phyloP scores from a whole-genome alignment of 495 filamentous ascomycete species.

The Mycothermus thermophilus region DNA sequence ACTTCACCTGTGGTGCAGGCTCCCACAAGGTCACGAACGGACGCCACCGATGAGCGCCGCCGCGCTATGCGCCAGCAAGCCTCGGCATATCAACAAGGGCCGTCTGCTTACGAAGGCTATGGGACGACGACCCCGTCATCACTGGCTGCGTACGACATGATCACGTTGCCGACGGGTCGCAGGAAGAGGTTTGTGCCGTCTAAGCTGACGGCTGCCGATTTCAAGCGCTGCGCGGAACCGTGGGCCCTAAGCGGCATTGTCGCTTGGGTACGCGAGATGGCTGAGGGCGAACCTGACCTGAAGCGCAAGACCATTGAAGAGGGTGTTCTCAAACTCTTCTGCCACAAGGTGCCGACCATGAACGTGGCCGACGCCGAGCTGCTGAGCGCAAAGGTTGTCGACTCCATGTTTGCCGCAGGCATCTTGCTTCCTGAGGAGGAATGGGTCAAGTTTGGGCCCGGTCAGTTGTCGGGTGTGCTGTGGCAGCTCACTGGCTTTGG shows the following conservation, averaged over 20 bases:
- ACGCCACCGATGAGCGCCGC: conserved; percentile 56
- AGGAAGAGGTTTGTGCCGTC: conserved; percentile 72
- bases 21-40: conserved; percentile 84
- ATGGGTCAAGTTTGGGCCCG: conserved; percentile 84
- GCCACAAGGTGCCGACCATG: conserved; percentile 95
- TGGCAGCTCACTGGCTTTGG: conserved; percentile 88
- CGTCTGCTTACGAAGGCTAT: conserved; percentile 37
- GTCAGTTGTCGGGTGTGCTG: conserved; percentile 68
- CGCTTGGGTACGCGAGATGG: conserved; percentile 74
- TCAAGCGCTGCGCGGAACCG: conserved; percentile 74
- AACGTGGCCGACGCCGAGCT: conserved; percentile 94
- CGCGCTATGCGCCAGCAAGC: conserved; percentile 48
- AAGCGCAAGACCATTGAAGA: conserved; percentile 71
- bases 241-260: conserved; percentile 89
- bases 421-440: conserved; percentile 83
- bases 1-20: conserved; percentile 67
- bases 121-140: conserved; percentile 39
- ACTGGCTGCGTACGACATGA: conserved; percentile 50
- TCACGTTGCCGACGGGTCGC: conserved; percentile 52
- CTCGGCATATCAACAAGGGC: too few species aligned
- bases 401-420: conserved; percentile 65
- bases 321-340: conserved; percentile 80
- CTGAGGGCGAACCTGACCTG: conserved; percentile 71
- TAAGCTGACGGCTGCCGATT: conserved; percentile 73
- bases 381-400: conserved; percentile 63